Conservation (phyloP, 768 basidiomycete genomes). For the Sporobolomyces pararoseus region DNA sequence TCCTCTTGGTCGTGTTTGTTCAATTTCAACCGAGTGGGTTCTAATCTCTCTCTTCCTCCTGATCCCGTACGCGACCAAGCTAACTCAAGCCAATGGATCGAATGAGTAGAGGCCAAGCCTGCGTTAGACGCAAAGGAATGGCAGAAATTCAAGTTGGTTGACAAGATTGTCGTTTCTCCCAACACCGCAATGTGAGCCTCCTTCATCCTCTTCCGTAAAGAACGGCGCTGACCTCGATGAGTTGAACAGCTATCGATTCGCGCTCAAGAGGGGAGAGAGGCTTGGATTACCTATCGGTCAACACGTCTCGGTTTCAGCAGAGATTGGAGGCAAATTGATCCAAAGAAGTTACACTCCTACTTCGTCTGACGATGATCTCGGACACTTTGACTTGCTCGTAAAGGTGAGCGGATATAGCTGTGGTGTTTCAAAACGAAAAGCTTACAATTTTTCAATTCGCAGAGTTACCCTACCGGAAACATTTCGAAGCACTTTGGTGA, state of each 20-base stretch:
- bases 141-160: constrained; percentile 72
- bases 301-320: constrained; percentile 86
- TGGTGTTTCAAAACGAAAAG: too few species aligned
- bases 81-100: not conserved
- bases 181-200: constrained; percentile 86
- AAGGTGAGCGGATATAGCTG: constrained; percentile 72
- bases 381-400: constrained; percentile 92
- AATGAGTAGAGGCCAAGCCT: constrained; percentile 60
- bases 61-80: not conserved
- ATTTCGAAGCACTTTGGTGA: constrained; percentile 79
- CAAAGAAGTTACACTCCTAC: constrained; percentile 93
- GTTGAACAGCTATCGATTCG: constrained; percentile 76
- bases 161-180: constrained; percentile 80
- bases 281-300: constrained; percentile 95
- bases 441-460: not conserved
- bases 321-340: constrained; percentile 85
- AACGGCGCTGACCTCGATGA: not conserved
- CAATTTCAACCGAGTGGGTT: constrained; percentile 1
- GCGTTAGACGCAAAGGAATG: constrained; percentile 71
- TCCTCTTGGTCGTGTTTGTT: constrained; percentile 18
- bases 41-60: not conserved
- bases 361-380: constrained; percentile 80
- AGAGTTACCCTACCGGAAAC: constrained; percentile 97
- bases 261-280: constrained; percentile 67
- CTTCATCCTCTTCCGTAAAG: not conserved